A percentile compares a stretch with the other conserved stretches of the same genome.
Conservation (phyloP, 331 rosid genomes). For the Phaseolus coccineus region DNA sequence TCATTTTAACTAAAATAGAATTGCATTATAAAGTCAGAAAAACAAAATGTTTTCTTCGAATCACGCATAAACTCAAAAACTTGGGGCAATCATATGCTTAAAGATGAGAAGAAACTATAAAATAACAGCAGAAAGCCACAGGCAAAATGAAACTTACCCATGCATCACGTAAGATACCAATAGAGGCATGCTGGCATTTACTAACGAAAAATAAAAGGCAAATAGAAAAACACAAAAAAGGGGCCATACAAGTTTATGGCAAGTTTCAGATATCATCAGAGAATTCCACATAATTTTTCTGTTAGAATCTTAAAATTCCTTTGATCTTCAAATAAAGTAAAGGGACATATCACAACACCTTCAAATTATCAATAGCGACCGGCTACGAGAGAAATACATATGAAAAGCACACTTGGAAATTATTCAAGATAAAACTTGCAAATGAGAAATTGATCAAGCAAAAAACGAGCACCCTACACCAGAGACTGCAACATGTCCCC, state of each 20-base stretch:
- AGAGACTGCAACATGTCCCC: background rate
- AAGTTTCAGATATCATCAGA: background rate
- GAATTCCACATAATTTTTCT: background rate
- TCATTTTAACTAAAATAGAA: too few species aligned
- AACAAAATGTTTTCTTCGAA: background rate
- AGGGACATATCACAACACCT: background rate
- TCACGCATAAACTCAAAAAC: background rate
- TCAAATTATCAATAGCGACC: background rate
- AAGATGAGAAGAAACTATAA: background rate
- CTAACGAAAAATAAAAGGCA: background rate
- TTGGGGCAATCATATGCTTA: conserved; percentile 5
- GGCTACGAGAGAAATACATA: background rate
- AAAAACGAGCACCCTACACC: conserved; percentile 1
- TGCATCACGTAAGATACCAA: background rate
- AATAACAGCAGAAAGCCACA: background rate
- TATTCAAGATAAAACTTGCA: conserved; percentile 17
- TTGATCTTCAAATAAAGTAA: background rate
- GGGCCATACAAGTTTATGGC: background rate
- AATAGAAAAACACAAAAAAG: background rate
- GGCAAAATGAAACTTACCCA: background rate
- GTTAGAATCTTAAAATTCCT: background rate
- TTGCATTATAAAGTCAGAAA: too few species aligned
- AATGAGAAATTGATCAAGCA: background rate
- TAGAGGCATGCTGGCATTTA: background rate
- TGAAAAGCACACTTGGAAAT: background rate